Conservation (phyloP, 768 basidiomycete species). For the Macrolepiota fuliginosa region DNA sequence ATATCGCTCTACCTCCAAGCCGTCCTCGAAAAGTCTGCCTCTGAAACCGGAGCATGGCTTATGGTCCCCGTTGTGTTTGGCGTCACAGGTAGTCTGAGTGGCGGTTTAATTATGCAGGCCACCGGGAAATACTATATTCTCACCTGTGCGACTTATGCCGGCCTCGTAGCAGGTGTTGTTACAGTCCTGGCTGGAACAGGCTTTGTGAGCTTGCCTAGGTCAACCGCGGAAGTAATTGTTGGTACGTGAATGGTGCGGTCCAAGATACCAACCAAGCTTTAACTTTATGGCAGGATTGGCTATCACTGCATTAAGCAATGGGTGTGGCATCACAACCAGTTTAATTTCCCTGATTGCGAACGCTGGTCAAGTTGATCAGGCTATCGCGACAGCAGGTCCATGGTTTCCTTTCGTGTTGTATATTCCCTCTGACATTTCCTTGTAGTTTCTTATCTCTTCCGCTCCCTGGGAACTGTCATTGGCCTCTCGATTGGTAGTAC, state of each 20-base stretch:
- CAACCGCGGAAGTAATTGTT: constrained; percentile 34
- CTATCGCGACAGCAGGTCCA: constrained; percentile 61
- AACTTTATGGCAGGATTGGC: neutral
- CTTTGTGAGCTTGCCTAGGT: constrained; percentile 20
- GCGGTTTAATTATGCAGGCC: constrained; percentile 54
- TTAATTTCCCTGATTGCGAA: constrained; percentile 62
- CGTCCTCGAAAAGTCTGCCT: constrained; percentile 43
- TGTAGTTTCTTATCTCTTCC: constrained; percentile 63
- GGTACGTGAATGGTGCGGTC: constrained; percentile 28
- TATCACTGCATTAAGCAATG: constrained; percentile 18
- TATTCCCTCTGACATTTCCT: neutral
- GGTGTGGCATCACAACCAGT: constrained; percentile 53
- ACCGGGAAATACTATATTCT: constrained; percentile 56
- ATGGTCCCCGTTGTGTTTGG: constrained; percentile 44
- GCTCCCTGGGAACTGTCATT: constrained; percentile 57
- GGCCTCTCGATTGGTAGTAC: constrained; percentile 57
- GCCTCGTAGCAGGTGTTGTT: constrained; percentile 36
- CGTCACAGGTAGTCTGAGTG: constrained; percentile 45
- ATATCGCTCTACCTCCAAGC: constrained; percentile 61
- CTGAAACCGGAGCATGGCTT: constrained; percentile 50
- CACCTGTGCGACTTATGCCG: constrained; percentile 41
- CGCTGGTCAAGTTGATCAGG: constrained; percentile 58
- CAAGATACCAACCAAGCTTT: neutral
- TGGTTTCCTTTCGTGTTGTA: neutral
- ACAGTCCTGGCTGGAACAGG: constrained; percentile 36